Conservation (phyloP, 169 alveolate species). For the Cryptosporidium sp. region DNA sequence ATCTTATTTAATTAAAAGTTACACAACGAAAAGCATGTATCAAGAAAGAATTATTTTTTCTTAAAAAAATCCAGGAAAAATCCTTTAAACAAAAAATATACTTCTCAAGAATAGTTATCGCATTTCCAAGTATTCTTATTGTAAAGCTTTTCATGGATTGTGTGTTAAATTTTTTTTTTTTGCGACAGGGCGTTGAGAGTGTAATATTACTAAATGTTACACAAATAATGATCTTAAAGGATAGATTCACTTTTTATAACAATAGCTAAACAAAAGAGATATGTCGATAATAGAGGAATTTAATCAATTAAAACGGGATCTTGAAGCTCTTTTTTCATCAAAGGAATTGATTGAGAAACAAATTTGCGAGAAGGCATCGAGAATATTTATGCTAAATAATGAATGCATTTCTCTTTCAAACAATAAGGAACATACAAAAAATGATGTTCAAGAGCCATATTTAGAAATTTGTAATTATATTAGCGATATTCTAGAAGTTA, state of each 20-base stretch:
- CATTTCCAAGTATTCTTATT: background rate
- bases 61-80: too few relatives aligned
- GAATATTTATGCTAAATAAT: slow-evolving; percentile 27
- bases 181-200: slow-evolving; percentile 44
- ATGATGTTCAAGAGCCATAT: background rate
- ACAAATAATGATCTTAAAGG: background rate
- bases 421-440: background rate
- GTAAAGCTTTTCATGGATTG: background rate
- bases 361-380: slow-evolving; percentile 32
- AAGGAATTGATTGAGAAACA: slow-evolving; percentile 38
- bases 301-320: slow-evolving; percentile 34
- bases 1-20: background rate
- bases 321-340: slow-evolving; percentile 48
- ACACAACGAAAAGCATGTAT: background rate
- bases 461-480: slow-evolving; percentile 52
- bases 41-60: background rate
- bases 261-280: background rate
- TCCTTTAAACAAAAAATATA: too few relatives aligned
- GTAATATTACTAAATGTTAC: background rate
- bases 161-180: background rate
- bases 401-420: slow-evolving; percentile 55
- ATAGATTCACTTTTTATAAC: background rate
- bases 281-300: slow-evolving; percentile 36
- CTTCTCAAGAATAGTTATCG: background rate
- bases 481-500: slow-evolving; percentile 32